Base-by-base conservation (phyloP, 2,329 filamentous ascomycete genomes). In the Trematosphaeria pertusa region DNA sequence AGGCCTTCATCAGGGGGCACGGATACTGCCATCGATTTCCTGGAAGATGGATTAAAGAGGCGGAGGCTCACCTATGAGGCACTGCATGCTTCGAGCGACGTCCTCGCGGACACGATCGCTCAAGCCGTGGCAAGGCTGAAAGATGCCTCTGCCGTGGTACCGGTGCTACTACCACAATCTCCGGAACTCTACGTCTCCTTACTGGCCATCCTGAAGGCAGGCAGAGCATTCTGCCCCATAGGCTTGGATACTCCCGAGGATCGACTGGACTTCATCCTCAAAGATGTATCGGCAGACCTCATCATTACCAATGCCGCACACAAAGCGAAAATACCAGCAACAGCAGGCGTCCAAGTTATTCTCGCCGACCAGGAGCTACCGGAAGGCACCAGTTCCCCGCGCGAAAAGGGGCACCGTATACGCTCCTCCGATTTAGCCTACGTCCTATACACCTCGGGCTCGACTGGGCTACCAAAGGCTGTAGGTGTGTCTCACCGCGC, bases 401-500 rank as follows among this genome's bases (percentile, higher is more conserved):
- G 2, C 10, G 11, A 31, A 19, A 24, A 30, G 17, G 28, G n/a
- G 7, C 22, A 22, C 12, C 21, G 11, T 37, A 37, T 14, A 26
- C 39, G 31, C 40, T 48, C 33, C 37, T 54, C 21, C 12, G 54
- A 81, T 49, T 69, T 92, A 18, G 91, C 92, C 18, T 97, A 97
- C 75, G 83, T 96, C 48, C 91, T 96, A 85, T 97, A 96, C 69
- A 96, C 92, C 1, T 95, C 90, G 35, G 91, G 91, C 3, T 95
- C 90, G 4, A 96, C 91, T 0, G 92, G 92, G 10, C 84, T 86
- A 4, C 92, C 92, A 0, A 97, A 97, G 75, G 92, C 91, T 1
- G 92, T 97, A 18, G 82, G 83, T 2, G 79, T 97, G 21, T 91
- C 90, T 21, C 92, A 97, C 72, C 74, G 78, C 20, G 89, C 92